Evolutionary conservation across 306 rosid species (phyloP), one percentile per base, ranked within the genome.

Genomic region (Clitoria ternatea): DNA sequence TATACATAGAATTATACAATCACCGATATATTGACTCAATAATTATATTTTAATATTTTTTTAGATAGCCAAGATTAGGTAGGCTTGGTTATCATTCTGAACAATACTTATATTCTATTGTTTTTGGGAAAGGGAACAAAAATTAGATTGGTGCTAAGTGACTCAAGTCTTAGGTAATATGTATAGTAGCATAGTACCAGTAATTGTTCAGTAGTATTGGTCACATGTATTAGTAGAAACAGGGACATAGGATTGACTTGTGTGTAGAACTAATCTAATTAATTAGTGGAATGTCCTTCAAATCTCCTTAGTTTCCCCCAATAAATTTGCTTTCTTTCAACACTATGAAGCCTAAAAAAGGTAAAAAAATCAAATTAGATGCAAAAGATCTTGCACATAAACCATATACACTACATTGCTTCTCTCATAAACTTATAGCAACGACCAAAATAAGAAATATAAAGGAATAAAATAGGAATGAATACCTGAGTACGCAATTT

Each of bases 401-500:
- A 75, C 27, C 74, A 42, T 6, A 30, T 42, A 50, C 17, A 22
- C 54, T 30, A 17, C n/a, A 30, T 49, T 40, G n/a, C 22, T 27
- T 49, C 53, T 61, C 6, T 47, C 55, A 29, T 61, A 32, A 47
- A 76, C 37, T 30, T 30, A 20, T 7, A 17, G 56, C 37, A 75
- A 57, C 36, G 70, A 48, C 43, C 44, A 45, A 55, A 19, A 3
- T 15, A 47, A 37, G 35, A 53, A 66, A 55, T 52, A 61, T 26
- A 22, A 35, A 18, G n/a, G 43, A 54, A 52, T n/a, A 44, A 9
- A 17, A 79, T 3, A 4, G 15, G 56, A 27, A 30, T 48, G 32
- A 68, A 61, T 89, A 94, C 99, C 97, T 95, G 99, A 18, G 99
- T 95, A 44, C 96, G 84, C 39, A 95, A 74, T 65, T 83, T 89